These are phyloP conservation scores for Apiospora pterosperma DNA, from an alignment of 2,329 filamentous ascomycete species.

Conservation along the genomic window DNA sequence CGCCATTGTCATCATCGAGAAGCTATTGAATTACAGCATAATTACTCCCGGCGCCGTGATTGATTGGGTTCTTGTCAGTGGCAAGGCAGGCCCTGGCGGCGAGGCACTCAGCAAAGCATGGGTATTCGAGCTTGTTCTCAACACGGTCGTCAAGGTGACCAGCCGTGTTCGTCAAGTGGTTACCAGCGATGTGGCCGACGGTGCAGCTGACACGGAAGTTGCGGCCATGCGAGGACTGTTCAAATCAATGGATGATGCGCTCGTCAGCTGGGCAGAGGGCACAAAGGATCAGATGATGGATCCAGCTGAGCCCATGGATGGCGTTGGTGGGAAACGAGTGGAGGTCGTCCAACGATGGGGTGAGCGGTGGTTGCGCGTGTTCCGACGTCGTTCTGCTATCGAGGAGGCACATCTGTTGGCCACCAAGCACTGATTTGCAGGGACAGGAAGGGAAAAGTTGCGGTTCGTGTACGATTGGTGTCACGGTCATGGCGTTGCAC, in stretches of 20 bases:
- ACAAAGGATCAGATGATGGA: slow-evolving; percentile 76
- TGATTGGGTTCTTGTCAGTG: slow-evolving; percentile 75
- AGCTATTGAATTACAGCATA: slow-evolving; percentile 95
- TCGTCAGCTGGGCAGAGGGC: slow-evolving; percentile 68
- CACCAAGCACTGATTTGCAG: not conserved
- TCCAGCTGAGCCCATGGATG: slow-evolving; percentile 42
- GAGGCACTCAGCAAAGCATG: slow-evolving; percentile 68
- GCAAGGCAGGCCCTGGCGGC: slow-evolving; percentile 54
- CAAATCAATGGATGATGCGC: slow-evolving; percentile 72
- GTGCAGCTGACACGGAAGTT: slow-evolving; percentile 59
- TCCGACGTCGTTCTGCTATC: slow-evolving; percentile 75
- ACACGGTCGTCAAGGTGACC: slow-evolving; percentile 87
- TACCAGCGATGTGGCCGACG: slow-evolving; percentile 50
- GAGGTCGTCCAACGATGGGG: slow-evolving; percentile 76
- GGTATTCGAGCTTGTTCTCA: slow-evolving; percentile 85
- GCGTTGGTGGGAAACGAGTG: slow-evolving; percentile 55
- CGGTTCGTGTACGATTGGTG: not conserved
- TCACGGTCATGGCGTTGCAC: not conserved
- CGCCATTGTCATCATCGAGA: slow-evolving; percentile 90
- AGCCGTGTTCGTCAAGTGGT: slow-evolving; percentile 81
- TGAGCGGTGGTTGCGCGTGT: slow-evolving; percentile 80
- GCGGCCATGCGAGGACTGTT: slow-evolving; percentile 77
- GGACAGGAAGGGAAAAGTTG: not conserved
- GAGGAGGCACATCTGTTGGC: slow-evolving; percentile 60
- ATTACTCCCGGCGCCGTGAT: slow-evolving; percentile 81